These are phyloP conservation scores for Penicillium sp. DNA, from an alignment of 2,329 filamentous ascomycete genomes.

Conservation along the genomic window DNA sequence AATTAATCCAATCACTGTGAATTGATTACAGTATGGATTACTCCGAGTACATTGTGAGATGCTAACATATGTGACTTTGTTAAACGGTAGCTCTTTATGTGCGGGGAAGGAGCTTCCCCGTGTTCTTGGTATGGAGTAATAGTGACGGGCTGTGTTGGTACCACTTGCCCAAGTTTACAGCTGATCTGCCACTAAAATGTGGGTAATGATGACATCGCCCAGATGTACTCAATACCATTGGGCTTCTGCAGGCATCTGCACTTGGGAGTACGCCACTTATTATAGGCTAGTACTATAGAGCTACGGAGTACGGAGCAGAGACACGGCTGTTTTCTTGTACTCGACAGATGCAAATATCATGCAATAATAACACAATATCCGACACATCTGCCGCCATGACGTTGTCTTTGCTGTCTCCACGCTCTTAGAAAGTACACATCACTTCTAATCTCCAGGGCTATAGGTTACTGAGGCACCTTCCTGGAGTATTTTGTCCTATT, in stretches of 20 bases:
- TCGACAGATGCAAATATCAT: not conserved
- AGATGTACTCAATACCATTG: conserved; percentile 7
- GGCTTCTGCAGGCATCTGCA: not conserved
- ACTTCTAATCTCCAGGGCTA: not conserved
- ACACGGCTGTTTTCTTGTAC: not conserved
- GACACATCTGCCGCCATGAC: not conserved
- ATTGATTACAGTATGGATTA: not conserved
- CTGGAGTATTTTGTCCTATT: too few species aligned
- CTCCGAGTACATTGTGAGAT: not conserved
- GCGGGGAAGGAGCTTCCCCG: conserved; percentile 15
- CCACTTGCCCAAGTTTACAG: not conserved
- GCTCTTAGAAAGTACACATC: not conserved
- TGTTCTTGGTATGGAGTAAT: conserved; percentile 2
- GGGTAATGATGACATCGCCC: conserved; percentile 14
- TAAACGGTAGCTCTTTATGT: conserved; percentile 4
- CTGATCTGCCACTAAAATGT: not conserved
- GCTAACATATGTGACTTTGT: not conserved
- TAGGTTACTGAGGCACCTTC: not conserved
- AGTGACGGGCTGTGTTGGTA: conserved; percentile 3
- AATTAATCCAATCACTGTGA: not conserved
- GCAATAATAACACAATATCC: not conserved
- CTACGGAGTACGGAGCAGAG: not conserved
- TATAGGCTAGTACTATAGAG: not conserved
- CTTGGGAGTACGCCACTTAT: not conserved
- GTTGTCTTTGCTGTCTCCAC: not conserved